These are phyloP conservation scores for Rhizopogon salebrosus DNA, from an alignment of 768 basidiomycete species.

Conservation along the genomic window DNA sequence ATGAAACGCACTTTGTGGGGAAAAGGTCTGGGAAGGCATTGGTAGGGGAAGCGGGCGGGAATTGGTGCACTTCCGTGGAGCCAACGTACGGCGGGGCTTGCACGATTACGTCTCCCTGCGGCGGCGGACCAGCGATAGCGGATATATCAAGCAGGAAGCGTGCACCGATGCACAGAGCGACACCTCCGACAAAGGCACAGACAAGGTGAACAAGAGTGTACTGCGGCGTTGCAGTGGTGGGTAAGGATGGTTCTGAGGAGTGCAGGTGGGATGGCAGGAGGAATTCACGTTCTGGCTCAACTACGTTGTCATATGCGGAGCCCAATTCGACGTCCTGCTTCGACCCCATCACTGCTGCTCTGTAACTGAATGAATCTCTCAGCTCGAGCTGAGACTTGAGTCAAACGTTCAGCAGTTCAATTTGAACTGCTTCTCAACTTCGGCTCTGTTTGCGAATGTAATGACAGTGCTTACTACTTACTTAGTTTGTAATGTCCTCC, in stretches of 20 bases:
- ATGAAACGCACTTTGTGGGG: constrained; percentile 44
- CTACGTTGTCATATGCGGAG: neutral
- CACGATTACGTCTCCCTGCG: constrained; percentile 18
- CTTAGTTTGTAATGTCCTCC: too few species aligned
- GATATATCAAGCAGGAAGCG: constrained; percentile 44
- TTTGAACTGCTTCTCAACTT: too few species aligned
- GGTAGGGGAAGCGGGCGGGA: constrained; percentile 69
- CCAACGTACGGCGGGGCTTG: constrained; percentile 67
- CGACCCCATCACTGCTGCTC: neutral
- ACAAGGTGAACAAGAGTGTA: constrained; percentile 31
- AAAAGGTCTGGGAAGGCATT: constrained; percentile 70
- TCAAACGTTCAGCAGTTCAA: too few species aligned
- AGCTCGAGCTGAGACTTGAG: too few species aligned
- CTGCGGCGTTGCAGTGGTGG: constrained; percentile 12
- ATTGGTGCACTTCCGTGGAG: constrained; percentile 62
- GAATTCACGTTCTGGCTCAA: neutral
- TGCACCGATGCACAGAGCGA: constrained; percentile 42
- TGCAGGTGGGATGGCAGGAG: neutral
- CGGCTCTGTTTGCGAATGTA: too few species aligned
- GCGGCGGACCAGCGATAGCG: constrained; percentile 29
- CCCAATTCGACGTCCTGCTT: neutral
- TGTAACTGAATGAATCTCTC: too few species aligned
- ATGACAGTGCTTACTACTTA: too few species aligned
- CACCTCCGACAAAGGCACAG: constrained; percentile 50
- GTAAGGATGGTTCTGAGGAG: neutral